A percentile compares a stretch with the other conserved stretches of the same genome.
Conservation (phyloP, 306 rosid genomes). For the Rosa chinensis region DNA sequence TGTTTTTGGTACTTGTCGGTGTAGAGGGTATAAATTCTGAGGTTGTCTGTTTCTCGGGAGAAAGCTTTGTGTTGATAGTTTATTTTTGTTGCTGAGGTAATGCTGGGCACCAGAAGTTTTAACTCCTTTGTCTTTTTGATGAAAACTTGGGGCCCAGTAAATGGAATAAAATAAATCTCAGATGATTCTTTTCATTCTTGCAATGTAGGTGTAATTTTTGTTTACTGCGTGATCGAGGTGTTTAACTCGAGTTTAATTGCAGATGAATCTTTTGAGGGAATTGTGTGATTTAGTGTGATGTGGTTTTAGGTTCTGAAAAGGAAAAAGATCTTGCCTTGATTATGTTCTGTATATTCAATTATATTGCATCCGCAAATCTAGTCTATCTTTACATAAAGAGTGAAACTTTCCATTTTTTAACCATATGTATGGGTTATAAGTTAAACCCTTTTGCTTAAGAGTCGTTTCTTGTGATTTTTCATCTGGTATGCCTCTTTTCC, state of each 20-base stretch:
- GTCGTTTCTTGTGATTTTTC: conserved; percentile 12
- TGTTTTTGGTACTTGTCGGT: conserved; percentile 4
- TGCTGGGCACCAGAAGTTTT: neutral
- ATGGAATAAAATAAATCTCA: neutral
- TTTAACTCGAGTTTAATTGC: neutral
- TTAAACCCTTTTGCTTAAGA: conserved; percentile 17
- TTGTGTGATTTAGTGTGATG: conserved; percentile 2
- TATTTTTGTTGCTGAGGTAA: conserved; percentile 8
- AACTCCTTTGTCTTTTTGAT: neutral
- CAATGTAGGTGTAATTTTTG: neutral
- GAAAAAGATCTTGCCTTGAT: neutral
- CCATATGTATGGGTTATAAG: conserved; percentile 13
- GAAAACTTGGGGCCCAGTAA: neutral
- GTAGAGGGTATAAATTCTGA: neutral
- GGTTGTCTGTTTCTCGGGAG: neutral
- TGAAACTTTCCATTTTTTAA: conserved; percentile 14
- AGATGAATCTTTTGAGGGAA: neutral
- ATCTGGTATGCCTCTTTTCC: conserved; percentile 9
- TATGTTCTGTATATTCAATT: neutral
- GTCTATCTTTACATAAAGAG: neutral
- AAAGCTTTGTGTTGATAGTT: neutral
- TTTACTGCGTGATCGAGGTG: conserved; percentile 7
- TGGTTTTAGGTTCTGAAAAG: neutral
- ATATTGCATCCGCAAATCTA: neutral
- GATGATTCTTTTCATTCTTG: neutral